Evolutionary conservation across 108 stramenopile species (phyloP).

Genomic region (Cyclotella choctawhatcheeana): DNA sequence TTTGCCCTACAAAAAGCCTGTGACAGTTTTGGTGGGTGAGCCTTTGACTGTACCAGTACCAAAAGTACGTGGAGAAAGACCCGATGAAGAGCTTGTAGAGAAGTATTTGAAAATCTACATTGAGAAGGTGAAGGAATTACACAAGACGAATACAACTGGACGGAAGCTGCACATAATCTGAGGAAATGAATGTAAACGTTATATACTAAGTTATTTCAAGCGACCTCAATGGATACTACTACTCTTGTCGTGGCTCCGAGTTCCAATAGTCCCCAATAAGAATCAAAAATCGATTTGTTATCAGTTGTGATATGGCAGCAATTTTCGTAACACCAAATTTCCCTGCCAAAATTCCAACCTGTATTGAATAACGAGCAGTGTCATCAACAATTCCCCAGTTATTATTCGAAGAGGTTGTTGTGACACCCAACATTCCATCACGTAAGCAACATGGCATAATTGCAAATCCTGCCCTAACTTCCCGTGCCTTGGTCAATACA

Average conservation of each 20-base stretch:
- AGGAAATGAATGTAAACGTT: not conserved
- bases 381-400: constrained; percentile 20
- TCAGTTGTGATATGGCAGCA: constrained; percentile 19
- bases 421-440: constrained; percentile 26
- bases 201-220: too few relatives aligned
- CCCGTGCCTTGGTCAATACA: constrained; percentile 11
- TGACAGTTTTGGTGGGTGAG: constrained; percentile 55
- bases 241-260: too few relatives aligned
- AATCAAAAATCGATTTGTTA: constrained; percentile 16
- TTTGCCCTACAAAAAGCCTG: constrained; percentile 44
- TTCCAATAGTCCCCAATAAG: constrained; percentile 15
- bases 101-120: constrained; percentile 60
- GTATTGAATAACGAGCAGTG: constrained; percentile 14
- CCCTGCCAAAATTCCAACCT: constrained; percentile 19
- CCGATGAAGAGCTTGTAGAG: constrained; percentile 54
- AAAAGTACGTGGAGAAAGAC: constrained; percentile 34
- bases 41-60: constrained; percentile 49
- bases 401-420: constrained; percentile 10
- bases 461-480: constrained; percentile 7
- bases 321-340: constrained; percentile 14
- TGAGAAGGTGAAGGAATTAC: constrained; percentile 52
- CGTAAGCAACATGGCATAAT: constrained; percentile 24
- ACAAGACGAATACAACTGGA: constrained; percentile 36
- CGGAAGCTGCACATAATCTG: constrained; percentile 23
- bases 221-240: too few relatives aligned